Conservation (phyloP, 331 rosid species). For the Telfairia occidentalis region DNA sequence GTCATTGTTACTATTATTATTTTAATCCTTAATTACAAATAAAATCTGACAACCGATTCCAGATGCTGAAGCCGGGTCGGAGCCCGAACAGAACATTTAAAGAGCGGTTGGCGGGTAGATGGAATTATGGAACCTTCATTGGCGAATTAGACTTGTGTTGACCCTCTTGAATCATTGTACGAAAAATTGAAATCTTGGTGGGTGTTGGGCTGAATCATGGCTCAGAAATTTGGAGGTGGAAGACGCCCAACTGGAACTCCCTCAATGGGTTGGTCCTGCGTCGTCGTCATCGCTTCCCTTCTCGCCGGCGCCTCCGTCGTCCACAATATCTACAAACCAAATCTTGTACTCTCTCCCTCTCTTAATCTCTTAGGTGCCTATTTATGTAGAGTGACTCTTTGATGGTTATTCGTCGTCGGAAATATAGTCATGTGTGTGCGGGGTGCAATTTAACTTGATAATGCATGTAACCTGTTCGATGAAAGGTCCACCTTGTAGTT, state of each 20-base stretch:
- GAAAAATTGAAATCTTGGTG: background rate
- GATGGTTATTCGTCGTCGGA: background rate
- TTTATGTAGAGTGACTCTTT: background rate
- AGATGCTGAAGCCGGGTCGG: too few species aligned
- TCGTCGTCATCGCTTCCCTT: constrained; percentile 30
- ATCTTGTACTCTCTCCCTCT: constrained; percentile 21
- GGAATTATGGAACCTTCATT: too few species aligned
- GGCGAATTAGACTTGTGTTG: background rate
- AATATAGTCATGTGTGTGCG: background rate
- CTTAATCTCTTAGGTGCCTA: background rate
- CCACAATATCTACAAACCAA: constrained; percentile 34
- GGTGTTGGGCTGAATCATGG: constrained; percentile 16
- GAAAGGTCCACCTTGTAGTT: background rate
- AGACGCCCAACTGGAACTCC: constrained; percentile 33
- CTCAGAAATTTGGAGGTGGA: constrained; percentile 31
- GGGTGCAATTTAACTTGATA: background rate
- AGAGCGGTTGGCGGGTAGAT: too few species aligned
- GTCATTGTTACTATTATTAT: too few species aligned
- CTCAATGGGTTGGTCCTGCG: constrained; percentile 31
- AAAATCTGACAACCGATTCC: too few species aligned
- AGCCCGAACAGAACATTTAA: too few species aligned
- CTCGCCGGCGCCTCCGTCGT: constrained; percentile 35
- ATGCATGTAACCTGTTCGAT: constrained; percentile 11
- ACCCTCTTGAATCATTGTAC: background rate
- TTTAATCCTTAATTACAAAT: too few species aligned